Conservation (phyloP, 352 stramenopile species). For the Phytophthora aleatoria region DNA sequence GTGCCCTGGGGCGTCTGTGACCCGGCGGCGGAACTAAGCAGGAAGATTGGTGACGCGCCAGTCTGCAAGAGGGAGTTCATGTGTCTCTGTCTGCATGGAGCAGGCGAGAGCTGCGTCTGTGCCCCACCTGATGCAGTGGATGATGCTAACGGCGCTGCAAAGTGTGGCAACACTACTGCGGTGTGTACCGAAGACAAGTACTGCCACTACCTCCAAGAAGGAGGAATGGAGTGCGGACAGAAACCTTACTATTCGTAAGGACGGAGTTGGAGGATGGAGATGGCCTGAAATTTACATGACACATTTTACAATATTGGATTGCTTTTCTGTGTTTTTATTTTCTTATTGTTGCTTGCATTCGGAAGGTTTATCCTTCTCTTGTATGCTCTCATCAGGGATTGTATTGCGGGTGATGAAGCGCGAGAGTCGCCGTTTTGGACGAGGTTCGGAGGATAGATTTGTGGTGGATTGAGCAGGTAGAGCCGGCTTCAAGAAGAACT, state of each 20-base stretch:
- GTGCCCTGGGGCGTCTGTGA: constrained; percentile 44
- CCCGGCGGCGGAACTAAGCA: constrained; percentile 24
- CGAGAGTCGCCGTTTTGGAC: constrained; percentile 28
- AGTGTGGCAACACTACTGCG: constrained; percentile 24
- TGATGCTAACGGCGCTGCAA: constrained; percentile 26
- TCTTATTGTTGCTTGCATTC: constrained; percentile 57
- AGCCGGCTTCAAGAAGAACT: constrained; percentile 9
- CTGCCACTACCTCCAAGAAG: constrained; percentile 45
- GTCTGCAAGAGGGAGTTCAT: constrained; percentile 50
- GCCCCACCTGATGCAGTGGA: constrained; percentile 46
- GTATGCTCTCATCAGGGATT: constrained; percentile 5
- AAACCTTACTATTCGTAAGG: constrained; percentile 48
- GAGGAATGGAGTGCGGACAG: constrained; percentile 38
- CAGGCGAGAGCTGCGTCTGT: constrained; percentile 33
- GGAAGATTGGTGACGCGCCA: constrained; percentile 38
- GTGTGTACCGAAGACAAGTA: constrained; percentile 42
- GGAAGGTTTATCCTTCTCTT: constrained; percentile 33
- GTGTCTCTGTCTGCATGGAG: constrained; percentile 39
- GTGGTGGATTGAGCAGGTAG: not conserved
- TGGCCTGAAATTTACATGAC: constrained; percentile 2
- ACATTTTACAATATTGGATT: not conserved
- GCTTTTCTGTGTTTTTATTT: not conserved
- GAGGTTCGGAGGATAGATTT: constrained; percentile 2
- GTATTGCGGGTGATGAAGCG: constrained; percentile 43
- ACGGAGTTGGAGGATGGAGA: not conserved